A percentile compares a stretch with the other conserved stretches of the same genome.
phyloP scores from a whole-genome alignment of 768 basidiomycete species.

The Crepidotus variabilis region DNA sequence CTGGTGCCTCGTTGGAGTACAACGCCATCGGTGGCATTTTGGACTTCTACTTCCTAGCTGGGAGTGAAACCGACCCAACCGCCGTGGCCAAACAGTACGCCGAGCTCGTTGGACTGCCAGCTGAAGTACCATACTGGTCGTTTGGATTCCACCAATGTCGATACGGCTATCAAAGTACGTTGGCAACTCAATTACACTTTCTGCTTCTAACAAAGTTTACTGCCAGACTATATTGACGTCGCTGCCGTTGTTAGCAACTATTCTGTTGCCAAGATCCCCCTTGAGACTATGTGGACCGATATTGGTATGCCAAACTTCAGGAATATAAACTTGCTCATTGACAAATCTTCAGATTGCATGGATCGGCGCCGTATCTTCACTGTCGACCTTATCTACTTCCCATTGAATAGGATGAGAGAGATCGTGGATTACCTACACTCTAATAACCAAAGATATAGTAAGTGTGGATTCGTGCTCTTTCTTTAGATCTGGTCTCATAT shows the following conservation, averaged over 20 bases:
- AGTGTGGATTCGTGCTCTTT: conserved; percentile 18
- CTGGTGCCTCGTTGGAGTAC: conserved; percentile 57
- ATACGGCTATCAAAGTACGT: conserved; percentile 59
- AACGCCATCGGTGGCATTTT: conserved; percentile 31
- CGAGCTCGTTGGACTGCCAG: conserved; percentile 59
- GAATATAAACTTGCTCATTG: not conserved
- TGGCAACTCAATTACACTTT: not conserved
- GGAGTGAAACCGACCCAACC: conserved; percentile 53
- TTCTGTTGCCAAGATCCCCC: conserved; percentile 55
- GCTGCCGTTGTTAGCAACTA: conserved; percentile 61
- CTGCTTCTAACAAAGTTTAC: not conserved
- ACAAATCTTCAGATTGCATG: conserved; percentile 55
- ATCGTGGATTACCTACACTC: conserved; percentile 59
- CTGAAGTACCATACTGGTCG: conserved; percentile 73
- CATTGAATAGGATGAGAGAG: conserved; percentile 59
- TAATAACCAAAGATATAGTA: conserved; percentile 57
- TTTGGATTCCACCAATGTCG: conserved; percentile 74
- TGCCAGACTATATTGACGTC: conserved; percentile 56
- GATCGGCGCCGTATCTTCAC: conserved; percentile 65
- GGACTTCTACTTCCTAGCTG: conserved; percentile 77
- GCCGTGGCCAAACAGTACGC: conserved; percentile 68
- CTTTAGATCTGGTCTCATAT: not conserved
- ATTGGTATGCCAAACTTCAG: conserved; percentile 39
- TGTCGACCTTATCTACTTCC: conserved; percentile 65
- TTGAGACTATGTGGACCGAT: conserved; percentile 81